phyloP scores from a whole-genome alignment of 2,329 filamentous ascomycete species.

The Chaetomium sp. region DNA sequence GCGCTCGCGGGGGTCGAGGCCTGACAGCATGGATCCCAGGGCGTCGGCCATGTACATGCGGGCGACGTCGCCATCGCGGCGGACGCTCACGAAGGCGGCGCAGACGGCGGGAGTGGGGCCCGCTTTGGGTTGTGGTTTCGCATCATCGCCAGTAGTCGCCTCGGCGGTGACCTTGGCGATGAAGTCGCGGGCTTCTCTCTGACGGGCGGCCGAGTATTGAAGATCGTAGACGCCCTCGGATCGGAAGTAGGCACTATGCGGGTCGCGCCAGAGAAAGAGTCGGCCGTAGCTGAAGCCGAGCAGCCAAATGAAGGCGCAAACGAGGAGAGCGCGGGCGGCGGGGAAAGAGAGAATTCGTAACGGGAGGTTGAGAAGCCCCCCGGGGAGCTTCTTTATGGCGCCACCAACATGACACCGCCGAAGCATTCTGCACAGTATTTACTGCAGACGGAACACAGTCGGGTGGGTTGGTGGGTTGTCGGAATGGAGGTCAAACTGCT shows the following conservation, averaged over 20 bases:
- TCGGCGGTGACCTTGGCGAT: slow-evolving; percentile 15
- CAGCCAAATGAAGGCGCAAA: slow-evolving; percentile 24
- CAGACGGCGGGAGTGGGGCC: slow-evolving; percentile 23
- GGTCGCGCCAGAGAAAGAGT: slow-evolving; percentile 29
- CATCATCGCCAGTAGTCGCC: neutral
- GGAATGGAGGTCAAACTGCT: neutral
- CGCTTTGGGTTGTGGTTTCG: neutral
- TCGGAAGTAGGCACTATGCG: slow-evolving; percentile 30
- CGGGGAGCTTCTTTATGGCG: slow-evolving; percentile 5
- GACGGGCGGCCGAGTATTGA: slow-evolving; percentile 26
- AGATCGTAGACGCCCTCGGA: slow-evolving; percentile 27
- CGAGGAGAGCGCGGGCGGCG: slow-evolving; percentile 16
- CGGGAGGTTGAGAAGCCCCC: slow-evolving; percentile 2
- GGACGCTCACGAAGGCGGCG: slow-evolving; percentile 27
- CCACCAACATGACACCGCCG: neutral
- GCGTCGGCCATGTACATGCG: slow-evolving; percentile 26
- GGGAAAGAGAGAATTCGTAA: slow-evolving; percentile 9
- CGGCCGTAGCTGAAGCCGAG: slow-evolving; percentile 25
- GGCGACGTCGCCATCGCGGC: slow-evolving; percentile 21
- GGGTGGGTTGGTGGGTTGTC: neutral
- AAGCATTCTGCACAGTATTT: neutral
- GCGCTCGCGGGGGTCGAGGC: slow-evolving; percentile 25
- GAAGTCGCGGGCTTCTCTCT: slow-evolving; percentile 22
- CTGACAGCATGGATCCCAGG: slow-evolving; percentile 27
- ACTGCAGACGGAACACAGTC: neutral